A percentile compares a stretch with the other conserved stretches of the same genome.
These are phyloP conservation scores for Colletotrichum sp. DNA, from an alignment of 2,329 filamentous ascomycete genomes.

Conservation along the genomic window DNA sequence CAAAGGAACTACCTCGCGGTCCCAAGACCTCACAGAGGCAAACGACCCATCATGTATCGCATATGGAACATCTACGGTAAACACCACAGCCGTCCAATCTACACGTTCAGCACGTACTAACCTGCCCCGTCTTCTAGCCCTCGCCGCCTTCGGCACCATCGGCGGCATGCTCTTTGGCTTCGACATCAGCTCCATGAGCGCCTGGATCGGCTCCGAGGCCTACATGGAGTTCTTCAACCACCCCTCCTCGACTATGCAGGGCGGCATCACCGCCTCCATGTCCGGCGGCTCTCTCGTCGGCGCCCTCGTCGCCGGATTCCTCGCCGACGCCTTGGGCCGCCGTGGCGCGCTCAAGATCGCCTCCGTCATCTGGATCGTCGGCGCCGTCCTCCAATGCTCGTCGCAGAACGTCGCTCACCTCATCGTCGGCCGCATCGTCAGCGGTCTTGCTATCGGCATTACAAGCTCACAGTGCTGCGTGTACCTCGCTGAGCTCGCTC, in stretches of 20 bases:
- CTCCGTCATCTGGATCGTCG: conserved; percentile 57
- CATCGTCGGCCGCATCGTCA: conserved; percentile 62
- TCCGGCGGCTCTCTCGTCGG: conserved; percentile 58
- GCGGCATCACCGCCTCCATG: conserved; percentile 57
- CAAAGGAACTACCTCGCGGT: neutral
- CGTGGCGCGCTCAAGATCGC: conserved; percentile 50
- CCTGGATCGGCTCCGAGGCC: conserved; percentile 56
- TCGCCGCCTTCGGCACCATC: conserved; percentile 44
- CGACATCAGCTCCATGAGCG: conserved; percentile 63
- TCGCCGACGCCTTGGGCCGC: conserved; percentile 54
- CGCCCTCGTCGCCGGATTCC: conserved; percentile 49
- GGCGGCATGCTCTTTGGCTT: conserved; percentile 56
- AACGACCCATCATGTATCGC: conserved; percentile 31
- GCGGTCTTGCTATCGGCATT: conserved; percentile 70
- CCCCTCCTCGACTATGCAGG: conserved; percentile 50
- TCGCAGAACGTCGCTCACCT: conserved; percentile 62
- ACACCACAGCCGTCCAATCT: neutral
- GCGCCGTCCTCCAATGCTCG: conserved; percentile 64
- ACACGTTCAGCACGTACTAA: neutral
- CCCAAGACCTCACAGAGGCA: neutral
- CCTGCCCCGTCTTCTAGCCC: conserved; percentile 24
- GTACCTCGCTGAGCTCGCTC: conserved; percentile 71
- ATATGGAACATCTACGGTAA: conserved; percentile 43
- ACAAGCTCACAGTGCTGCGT: conserved; percentile 72
- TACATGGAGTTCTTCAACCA: conserved; percentile 59